A percentile compares a stretch with the other conserved stretches of the same genome.
Evolutionary conservation across 768 basidiomycete genomes (phyloP).

Genomic region (Phaeolepiota aurea): DNA sequence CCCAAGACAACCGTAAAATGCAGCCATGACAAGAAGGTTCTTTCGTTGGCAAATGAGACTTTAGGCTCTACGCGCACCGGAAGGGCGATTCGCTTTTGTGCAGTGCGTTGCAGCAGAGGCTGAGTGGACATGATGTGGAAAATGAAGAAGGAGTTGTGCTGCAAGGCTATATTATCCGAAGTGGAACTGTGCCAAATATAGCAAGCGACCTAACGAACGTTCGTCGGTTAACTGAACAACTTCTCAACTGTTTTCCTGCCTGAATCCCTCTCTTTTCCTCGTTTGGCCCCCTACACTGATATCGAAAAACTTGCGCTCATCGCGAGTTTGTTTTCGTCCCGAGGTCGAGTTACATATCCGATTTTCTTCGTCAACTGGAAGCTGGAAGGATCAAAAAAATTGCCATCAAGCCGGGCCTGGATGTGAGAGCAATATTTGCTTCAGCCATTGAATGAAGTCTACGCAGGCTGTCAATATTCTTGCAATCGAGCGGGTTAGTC

Average conservation of each 20-base stretch:
- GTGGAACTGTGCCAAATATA: not conserved
- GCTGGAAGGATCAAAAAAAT: too few species aligned
- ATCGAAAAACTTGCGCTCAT: too few species aligned
- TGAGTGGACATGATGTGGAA: conserved; percentile 82
- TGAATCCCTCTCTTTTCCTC: not conserved
- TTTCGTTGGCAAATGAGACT: conserved; percentile 91
- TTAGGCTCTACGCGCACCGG: conserved; percentile 93
- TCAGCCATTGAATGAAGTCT: too few species aligned
- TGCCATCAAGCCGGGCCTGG: too few species aligned
- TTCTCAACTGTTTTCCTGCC: conserved; percentile 8
- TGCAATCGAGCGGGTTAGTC: too few species aligned
- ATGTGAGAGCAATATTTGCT: too few species aligned
- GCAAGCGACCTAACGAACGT: conserved; percentile 7
- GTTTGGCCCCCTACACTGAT: too few species aligned
- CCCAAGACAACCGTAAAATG: conserved; percentile 98
- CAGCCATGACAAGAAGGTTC: conserved; percentile 96
- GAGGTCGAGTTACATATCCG: too few species aligned
- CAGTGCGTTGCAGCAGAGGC: conserved; percentile 92
- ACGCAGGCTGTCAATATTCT: too few species aligned
- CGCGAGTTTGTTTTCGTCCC: too few species aligned
- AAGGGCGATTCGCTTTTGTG: conserved; percentile 91
- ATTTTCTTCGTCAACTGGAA: too few species aligned
- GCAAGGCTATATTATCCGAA: not conserved
- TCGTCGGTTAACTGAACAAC: conserved; percentile 4
- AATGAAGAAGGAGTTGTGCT: not conserved